These are phyloP conservation scores for Clausena lansium DNA, from an alignment of 345 rosid genomes.

Conservation along the genomic window DNA sequence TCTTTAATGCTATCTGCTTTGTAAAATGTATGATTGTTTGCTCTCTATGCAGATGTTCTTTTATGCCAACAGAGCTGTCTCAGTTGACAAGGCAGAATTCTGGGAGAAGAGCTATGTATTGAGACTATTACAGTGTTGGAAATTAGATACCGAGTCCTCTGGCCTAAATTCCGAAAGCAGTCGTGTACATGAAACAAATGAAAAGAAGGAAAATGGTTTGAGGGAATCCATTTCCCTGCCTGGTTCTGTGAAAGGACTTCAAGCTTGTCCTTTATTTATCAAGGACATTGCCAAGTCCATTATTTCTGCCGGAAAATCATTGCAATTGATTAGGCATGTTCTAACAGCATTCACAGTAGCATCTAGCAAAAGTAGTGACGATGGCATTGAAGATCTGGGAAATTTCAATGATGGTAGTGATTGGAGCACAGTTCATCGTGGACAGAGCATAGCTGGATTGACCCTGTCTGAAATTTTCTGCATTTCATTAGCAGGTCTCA, in stretches of 20 bases:
- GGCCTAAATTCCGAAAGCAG: slow-evolving; percentile 23
- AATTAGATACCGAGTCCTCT: slow-evolving; percentile 33
- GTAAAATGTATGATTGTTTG: background rate
- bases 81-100: slow-evolving; percentile 74
- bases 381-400: slow-evolving; percentile 31
- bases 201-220: slow-evolving; percentile 46
- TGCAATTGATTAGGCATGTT: slow-evolving; percentile 78
- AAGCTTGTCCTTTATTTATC: slow-evolving; percentile 69
- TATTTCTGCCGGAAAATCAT: slow-evolving; percentile 95
- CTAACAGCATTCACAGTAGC: slow-evolving; percentile 38
- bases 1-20: background rate
- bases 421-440: slow-evolving; percentile 16
- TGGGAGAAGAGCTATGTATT: slow-evolving; percentile 92
- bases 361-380: slow-evolving; percentile 33
- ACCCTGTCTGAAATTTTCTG: slow-evolving; percentile 78
- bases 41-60: slow-evolving; percentile 64
- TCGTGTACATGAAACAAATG: slow-evolving; percentile 22
- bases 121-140: slow-evolving; percentile 39
- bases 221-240: slow-evolving; percentile 40
- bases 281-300: slow-evolving; percentile 74
- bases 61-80: slow-evolving; percentile 59
- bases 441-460: slow-evolving; percentile 48
- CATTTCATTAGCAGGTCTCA: slow-evolving; percentile 72
- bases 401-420: slow-evolving; percentile 23
- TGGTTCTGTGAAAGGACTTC: slow-evolving; percentile 43